Conservation (phyloP, 2,329 filamentous ascomycete genomes). For the Ophiostoma australiae region DNA sequence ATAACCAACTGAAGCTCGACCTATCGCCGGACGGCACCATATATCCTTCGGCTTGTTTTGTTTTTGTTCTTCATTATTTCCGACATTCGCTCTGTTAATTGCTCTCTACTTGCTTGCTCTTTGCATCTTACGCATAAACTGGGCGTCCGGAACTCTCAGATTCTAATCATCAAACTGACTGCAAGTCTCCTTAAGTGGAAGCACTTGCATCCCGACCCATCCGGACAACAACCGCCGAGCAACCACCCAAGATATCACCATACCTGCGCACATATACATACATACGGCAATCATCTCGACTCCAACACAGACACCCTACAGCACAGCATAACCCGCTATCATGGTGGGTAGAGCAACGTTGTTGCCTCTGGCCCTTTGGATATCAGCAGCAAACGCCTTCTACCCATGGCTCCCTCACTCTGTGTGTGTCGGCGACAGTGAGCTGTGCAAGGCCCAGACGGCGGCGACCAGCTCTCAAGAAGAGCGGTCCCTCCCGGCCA, state of each 20-base stretch:
- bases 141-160: conserved; percentile 9
- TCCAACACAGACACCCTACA: background rate
- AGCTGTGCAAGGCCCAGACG: conserved; percentile 29
- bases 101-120: background rate
- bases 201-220: conserved; percentile 12
- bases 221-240: conserved; percentile 7
- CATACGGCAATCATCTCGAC: background rate
- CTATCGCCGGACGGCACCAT: background rate
- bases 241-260: background rate
- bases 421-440: conserved; percentile 31
- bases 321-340: conserved; percentile 26
- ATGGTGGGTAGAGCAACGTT: conserved; percentile 41
- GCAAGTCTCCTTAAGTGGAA: conserved; percentile 29
- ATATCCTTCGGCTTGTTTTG: background rate
- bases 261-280: background rate
- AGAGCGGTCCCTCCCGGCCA: conserved; percentile 20
- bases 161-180: background rate
- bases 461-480: background rate
- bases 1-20: background rate
- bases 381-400: conserved; percentile 45
- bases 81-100: background rate
- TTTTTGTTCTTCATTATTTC: background rate
- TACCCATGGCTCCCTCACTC: conserved; percentile 41
- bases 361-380: conserved; percentile 46
- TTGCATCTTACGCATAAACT: background rate